Base-by-base conservation (phyloP, 140 eudicot genomes). In the Bidens hawaiensis region DNA sequence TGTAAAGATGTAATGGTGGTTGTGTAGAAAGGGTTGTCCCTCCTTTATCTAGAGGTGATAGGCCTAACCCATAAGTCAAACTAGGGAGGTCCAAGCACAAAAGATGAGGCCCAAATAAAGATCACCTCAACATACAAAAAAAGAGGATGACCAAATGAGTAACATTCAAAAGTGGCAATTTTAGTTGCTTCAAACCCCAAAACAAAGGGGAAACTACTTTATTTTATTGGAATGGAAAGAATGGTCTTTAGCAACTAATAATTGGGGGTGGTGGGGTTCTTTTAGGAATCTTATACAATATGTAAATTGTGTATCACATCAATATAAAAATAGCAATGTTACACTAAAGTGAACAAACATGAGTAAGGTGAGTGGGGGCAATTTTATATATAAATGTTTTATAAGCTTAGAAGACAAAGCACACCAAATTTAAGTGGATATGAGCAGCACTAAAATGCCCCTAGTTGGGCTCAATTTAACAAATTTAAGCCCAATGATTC, bases 221-320 rank as follows among this genome's bases (percentile, higher is more conserved):
- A n/a, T 43, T 43, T 52, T 23, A 64, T 72, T 22, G 60, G 22
- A 72, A 53, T 63, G 60, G 71, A 64, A 64, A 65, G 48, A 56
- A 47, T 46, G 48, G 62, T 45, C 41, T 56, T 73, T 73, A 65
- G 54, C 78, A 65, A 65, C 58, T 65, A 59, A 57, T 65, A 31
- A 33, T 65, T 41, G n/a, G 58, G 27, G 54, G 64, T 70, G 73
- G 73, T 73, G 55, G 68, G 68, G 78, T 65, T 57, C 47, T 65
- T 4, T 34, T 34, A 46, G 78, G 73, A 73, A 73, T 73, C n/a
- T n/a, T n/a, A n/a, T n/a, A n/a, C n/a, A n/a, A 56, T 31, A 34
- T 57, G 62, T 67, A 65, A 73, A 65, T 46, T 65, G 68, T 65
- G 68, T 72, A 73, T 73, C 68, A 65, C 53, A 73, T 27, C 63